Evolutionary conservation across 495 filamentous ascomycete genomes (phyloP).

Genomic region (Podospora anserina): DNA sequence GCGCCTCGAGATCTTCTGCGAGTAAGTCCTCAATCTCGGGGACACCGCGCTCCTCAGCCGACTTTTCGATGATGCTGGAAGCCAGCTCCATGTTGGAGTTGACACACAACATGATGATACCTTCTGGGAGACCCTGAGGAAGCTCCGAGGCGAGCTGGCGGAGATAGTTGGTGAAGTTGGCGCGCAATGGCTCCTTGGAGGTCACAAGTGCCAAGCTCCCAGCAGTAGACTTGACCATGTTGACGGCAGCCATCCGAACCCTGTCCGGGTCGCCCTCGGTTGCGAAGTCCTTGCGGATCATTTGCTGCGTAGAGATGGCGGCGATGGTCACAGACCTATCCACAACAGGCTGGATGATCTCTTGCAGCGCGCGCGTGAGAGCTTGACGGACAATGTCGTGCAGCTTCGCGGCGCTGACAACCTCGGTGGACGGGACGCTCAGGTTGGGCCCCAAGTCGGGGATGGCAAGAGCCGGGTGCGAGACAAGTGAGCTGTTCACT

Average conservation of each 20-base stretch:
- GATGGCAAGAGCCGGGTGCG: slow-evolving; percentile 67
- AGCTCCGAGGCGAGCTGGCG: slow-evolving; percentile 71
- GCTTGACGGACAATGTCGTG: slow-evolving; percentile 79
- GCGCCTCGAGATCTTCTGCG: slow-evolving; percentile 65
- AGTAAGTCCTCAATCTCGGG: slow-evolving; percentile 93
- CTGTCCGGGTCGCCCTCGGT: slow-evolving; percentile 87
- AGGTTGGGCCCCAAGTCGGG: slow-evolving; percentile 75
- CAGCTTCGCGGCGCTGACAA: slow-evolving; percentile 64
- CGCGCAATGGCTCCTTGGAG: slow-evolving; percentile 91
- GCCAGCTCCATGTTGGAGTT: slow-evolving; percentile 95
- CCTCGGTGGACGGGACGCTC: slow-evolving; percentile 71
- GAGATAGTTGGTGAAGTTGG: slow-evolving; percentile 95
- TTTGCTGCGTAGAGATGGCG: slow-evolving; percentile 87
- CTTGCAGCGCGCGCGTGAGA: slow-evolving; percentile 80
- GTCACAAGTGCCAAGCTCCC: slow-evolving; percentile 94
- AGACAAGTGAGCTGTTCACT: slow-evolving; percentile 68
- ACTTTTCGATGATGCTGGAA: slow-evolving; percentile 87
- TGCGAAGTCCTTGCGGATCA: slow-evolving; percentile 93
- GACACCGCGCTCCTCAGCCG: slow-evolving; percentile 86
- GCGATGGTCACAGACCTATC: slow-evolving; percentile 97
- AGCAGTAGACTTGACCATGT: slow-evolving; percentile 86
- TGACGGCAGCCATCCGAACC: slow-evolving; percentile 78
- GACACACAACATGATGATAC: slow-evolving; percentile 91
- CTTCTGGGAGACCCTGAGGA: slow-evolving; percentile 73
- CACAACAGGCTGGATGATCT: slow-evolving; percentile 95